Base-by-base conservation (phyloP, 106 monocot genomes). In the Acanthochlamys bracteata region DNA sequence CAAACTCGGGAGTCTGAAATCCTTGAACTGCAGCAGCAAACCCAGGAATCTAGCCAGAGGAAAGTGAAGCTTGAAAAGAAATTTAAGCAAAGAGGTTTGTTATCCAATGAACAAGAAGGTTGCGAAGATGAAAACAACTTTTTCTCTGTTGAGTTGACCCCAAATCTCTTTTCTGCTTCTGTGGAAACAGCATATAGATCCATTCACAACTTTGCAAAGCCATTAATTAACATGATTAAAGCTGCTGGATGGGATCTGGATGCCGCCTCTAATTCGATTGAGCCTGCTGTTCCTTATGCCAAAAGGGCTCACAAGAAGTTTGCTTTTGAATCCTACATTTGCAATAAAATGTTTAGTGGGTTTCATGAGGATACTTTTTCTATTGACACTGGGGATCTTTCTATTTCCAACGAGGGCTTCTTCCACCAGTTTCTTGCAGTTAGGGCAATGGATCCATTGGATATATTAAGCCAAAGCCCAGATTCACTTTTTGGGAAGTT, bases 281-380 rank as follows among this genome's bases (percentile, higher is more conserved):
- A 81, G 42, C 74, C 80, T 27, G 71, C 53, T 41, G 80, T 77
- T 41, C 13, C 61, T 19, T 93, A 83, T 68, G 78, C 79, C 16
- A 83, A 84, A 68, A 74, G 89, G 66, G 73, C 78, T 47, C 93
- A 93, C 75, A 93, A 93, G 70, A 93, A 93, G 66, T 93, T 79
- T 63, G 93, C 86, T 10, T 93, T 93, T 56, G 89, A 93, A 52
- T 70, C 89, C 10, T 69, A 81, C 27, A 73, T 93, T 47, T 89
- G 83, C 68, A 78, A 71, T 46, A 66, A 52, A 62, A 89, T 93
- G 79, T 86, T 93, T 58, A 49, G 58, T 58, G 76, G 86, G 24
- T 83, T 78, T 64, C 78, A 77, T 42, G 83, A 83, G 61, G 86
- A 89, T 47, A 78, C 69, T 15, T 85, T 89, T 53, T 65, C 76